Conservation (phyloP, 768 basidiomycete species). For the Boletus bicolor region DNA sequence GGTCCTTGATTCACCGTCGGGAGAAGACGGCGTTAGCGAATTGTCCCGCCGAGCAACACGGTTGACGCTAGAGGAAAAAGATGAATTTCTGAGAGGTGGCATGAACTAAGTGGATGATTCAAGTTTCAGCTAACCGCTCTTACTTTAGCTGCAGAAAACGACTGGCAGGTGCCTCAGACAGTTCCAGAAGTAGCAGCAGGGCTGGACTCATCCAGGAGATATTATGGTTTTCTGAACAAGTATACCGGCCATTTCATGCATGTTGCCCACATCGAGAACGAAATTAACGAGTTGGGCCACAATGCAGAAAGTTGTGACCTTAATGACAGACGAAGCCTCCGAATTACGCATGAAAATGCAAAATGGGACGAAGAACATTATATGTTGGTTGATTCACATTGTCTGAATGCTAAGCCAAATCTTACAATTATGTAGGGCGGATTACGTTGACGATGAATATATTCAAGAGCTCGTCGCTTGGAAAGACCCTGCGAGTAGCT, state of each 20-base stretch:
- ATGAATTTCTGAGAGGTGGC: conserved; percentile 59
- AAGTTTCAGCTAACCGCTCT: conserved; percentile 1
- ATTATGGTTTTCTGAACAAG: conserved; percentile 75
- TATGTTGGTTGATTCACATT: conserved; percentile 49
- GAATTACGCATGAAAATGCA: conserved; percentile 61
- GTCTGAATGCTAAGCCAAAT: not conserved
- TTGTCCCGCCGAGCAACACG: conserved; percentile 41
- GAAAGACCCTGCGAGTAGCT: conserved; percentile 50
- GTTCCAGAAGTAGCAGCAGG: conserved; percentile 41
- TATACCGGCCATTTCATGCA: conserved; percentile 75
- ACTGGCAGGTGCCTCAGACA: conserved; percentile 75
- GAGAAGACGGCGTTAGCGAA: conserved; percentile 35
- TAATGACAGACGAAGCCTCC: conserved; percentile 49
- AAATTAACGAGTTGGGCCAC: conserved; percentile 73
- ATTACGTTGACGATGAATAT: conserved; percentile 73
- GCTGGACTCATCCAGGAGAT: conserved; percentile 40
- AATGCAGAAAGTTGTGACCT: conserved; percentile 56
- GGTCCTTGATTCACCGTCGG: conserved; percentile 40
- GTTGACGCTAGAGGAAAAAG: conserved; percentile 48
- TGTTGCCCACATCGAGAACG: conserved; percentile 72
- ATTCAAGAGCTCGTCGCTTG: conserved; percentile 69
- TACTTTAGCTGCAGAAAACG: conserved; percentile 65
- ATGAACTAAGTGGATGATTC: not conserved
- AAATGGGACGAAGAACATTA: conserved; percentile 87
- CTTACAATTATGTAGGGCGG: conserved; percentile 52